Conservation (phyloP, 176 grass and related monocot genomes). For the Olyra latifolia region DNA sequence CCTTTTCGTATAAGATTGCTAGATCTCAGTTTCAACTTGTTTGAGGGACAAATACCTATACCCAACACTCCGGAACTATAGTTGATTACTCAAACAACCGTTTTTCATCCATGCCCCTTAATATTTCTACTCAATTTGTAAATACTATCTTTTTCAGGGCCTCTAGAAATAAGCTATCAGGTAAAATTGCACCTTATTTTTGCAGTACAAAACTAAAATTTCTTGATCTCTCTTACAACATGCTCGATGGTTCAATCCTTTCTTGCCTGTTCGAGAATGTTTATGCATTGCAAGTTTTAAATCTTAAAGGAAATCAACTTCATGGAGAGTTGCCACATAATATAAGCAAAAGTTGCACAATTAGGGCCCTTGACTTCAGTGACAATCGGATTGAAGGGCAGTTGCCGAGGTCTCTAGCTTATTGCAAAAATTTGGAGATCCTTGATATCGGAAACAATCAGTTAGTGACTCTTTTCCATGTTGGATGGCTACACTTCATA, state of each 20-base stretch:
- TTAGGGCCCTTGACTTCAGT: no score
- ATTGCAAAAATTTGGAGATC: no score
- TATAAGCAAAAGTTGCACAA: no score
- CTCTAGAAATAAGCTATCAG: slow-evolving; percentile 23
- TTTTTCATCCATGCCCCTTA: slow-evolving; percentile 19
- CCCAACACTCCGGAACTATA: background rate
- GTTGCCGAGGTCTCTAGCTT: no score
- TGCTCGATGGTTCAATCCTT: slow-evolving; percentile 4
- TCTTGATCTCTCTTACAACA: slow-evolving; percentile 40
- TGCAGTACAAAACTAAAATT: background rate
- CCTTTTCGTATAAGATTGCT: background rate
- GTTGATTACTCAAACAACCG: slow-evolving; percentile 20
- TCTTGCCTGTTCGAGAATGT: background rate
- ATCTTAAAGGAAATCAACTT: no score
- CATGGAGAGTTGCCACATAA: no score
- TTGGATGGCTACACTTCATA: background rate
- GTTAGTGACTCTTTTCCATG: no score
- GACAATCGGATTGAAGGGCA: no score
- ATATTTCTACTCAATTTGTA: slow-evolving; percentile 24
- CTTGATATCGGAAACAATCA: no score
- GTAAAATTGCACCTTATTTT: background rate
- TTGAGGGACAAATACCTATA: slow-evolving; percentile 23
- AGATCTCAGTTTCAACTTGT: slow-evolving; percentile 22
- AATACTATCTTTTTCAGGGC: background rate
- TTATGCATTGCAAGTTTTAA: background rate